Percentiles rank a stretch among this genome's conserved stretches.
Evolutionary conservation across 1,284 basidiomycete genomes (phyloP).

Genomic region (Thecaphora frezii): DNA sequence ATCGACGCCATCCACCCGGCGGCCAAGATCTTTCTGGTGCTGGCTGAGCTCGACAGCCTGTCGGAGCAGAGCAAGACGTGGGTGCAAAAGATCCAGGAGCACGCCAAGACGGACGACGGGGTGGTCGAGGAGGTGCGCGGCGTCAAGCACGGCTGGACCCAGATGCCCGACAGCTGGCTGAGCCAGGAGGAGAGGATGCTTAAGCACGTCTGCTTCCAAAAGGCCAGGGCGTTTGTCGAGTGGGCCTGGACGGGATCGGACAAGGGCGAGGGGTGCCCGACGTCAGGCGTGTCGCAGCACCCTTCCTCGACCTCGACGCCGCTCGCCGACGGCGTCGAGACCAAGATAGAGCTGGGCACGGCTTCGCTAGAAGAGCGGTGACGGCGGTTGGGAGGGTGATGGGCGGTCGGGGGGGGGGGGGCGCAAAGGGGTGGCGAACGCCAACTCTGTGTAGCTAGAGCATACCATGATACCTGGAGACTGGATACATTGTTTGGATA

Average conservation of each 20-base stretch:
- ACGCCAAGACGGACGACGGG: constrained; percentile 14
- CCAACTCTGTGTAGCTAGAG: no score
- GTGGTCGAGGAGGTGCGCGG: constrained; percentile 29
- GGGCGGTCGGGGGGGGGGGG: no score
- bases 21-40: constrained; percentile 32
- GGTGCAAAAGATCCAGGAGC: constrained; percentile 28
- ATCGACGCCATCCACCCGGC: constrained; percentile 32
- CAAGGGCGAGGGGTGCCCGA: not conserved
- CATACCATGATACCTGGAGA: no score
- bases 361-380: no score
- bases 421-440: no score
- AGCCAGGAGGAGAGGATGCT: constrained; percentile 17
- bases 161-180: constrained; percentile 40
- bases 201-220: constrained; percentile 17
- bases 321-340: no score
- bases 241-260: constrained; percentile 20
- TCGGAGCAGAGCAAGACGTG: constrained; percentile 39
- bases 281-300: no score
- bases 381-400: no score
- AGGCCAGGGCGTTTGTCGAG: constrained; percentile 22
- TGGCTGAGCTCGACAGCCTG: constrained; percentile 37
- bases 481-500: no score
- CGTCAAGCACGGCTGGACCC: constrained; percentile 38
- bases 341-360: no score
- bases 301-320: no score